Conservation (phyloP, 2,329 filamentous ascomycete genomes). For the Rhynchosporium agropyri region DNA sequence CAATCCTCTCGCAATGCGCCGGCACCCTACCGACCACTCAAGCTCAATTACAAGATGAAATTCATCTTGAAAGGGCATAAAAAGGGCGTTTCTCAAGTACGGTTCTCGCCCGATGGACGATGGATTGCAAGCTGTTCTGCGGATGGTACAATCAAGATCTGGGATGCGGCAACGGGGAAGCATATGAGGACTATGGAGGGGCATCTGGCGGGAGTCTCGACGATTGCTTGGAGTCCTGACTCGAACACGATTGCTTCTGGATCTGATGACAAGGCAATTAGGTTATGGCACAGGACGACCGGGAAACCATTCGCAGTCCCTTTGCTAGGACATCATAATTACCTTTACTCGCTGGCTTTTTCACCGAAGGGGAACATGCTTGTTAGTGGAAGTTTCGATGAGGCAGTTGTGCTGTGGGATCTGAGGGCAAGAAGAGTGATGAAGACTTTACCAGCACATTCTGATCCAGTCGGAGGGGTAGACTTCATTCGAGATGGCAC, state of each 20-base stretch:
- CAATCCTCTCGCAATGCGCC: slow-evolving; percentile 33
- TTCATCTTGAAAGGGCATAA: slow-evolving; percentile 77
- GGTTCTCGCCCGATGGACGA: slow-evolving; percentile 86
- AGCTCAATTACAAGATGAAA: slow-evolving; percentile 53
- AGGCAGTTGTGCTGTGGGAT: slow-evolving; percentile 97
- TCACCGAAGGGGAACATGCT: slow-evolving; percentile 98
- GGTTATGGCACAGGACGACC: slow-evolving; percentile 80
- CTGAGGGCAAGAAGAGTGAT: slow-evolving; percentile 85
- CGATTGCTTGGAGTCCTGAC: slow-evolving; percentile 92
- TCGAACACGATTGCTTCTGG: slow-evolving; percentile 85
- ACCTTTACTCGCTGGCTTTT: slow-evolving; percentile 91
- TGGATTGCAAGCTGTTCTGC: slow-evolving; percentile 91
- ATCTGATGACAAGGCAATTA: slow-evolving; percentile 93
- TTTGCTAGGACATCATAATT: slow-evolving; percentile 90
- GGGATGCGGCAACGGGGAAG: slow-evolving; percentile 76
- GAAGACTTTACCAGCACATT: slow-evolving; percentile 90
- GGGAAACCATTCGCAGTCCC: slow-evolving; percentile 56
- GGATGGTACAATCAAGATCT: slow-evolving; percentile 89
- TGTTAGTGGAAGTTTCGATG: slow-evolving; percentile 92
- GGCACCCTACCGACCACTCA: slow-evolving; percentile 34
- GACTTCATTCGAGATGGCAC: slow-evolving; percentile 94
- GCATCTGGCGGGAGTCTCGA: slow-evolving; percentile 89
- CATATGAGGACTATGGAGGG: slow-evolving; percentile 89
- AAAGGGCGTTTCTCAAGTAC: slow-evolving; percentile 78
- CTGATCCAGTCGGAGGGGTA: slow-evolving; percentile 90